Conservation (phyloP, 2,329 filamentous ascomycete species). For the Arthrinium phaeospermum region DNA sequence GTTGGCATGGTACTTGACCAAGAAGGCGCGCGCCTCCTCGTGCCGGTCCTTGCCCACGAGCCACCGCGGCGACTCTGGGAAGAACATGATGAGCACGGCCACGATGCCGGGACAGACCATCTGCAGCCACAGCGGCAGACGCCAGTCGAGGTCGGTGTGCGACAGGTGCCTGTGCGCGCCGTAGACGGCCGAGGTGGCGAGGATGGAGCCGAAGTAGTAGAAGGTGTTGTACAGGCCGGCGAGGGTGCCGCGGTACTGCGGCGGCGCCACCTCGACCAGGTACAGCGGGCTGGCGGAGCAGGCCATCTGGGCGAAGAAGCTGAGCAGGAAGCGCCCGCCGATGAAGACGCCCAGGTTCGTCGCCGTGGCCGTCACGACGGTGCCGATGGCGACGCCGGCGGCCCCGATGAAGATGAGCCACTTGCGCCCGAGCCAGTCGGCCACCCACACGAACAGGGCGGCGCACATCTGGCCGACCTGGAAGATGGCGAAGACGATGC, state of each 20-base stretch:
- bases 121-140: constrained; percentile 42
- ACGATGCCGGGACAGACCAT: constrained; percentile 41
- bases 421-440: constrained; percentile 51
- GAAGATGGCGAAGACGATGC: constrained; percentile 51
- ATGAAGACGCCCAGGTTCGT: constrained; percentile 54
- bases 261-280: constrained; percentile 65
- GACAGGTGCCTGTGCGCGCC: constrained; percentile 37
- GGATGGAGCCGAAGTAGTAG: constrained; percentile 44
- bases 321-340: constrained; percentile 54
- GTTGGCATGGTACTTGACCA: constrained; percentile 48
- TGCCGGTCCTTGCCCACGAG: constrained; percentile 41
- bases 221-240: constrained; percentile 58
- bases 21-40: constrained; percentile 44
- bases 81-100: constrained; percentile 38
- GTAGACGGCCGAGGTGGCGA: constrained; percentile 40
- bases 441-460: constrained; percentile 48
- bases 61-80: constrained; percentile 43
- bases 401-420: constrained; percentile 52
- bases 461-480: constrained; percentile 50
- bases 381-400: constrained; percentile 54
- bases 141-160: constrained; percentile 38
- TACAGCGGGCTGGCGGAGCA: constrained; percentile 63
- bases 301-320: constrained; percentile 61
- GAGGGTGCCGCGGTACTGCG: constrained; percentile 61
- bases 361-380: constrained; percentile 54